Base-by-base conservation (phyloP, 148 eudicot species). In the Vaccinium vitisidaea region DNA sequence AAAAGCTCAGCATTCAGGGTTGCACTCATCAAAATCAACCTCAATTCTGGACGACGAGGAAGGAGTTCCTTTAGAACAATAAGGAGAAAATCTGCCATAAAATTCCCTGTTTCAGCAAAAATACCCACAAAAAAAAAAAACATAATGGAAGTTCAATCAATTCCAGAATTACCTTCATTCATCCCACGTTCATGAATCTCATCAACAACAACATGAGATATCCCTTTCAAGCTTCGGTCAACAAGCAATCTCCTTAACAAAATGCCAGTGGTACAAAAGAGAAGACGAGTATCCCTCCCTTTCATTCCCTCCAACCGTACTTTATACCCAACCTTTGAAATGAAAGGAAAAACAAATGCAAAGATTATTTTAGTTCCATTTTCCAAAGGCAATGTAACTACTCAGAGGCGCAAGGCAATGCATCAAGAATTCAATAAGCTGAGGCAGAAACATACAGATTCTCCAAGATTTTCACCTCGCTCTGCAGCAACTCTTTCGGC, bases 121-220 rank as follows among this genome's bases (percentile, higher is more conserved):
- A 61, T 59, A 81, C 74, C 36, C 61, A 32, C 1, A 32, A 73
- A 76, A 46, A 23, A 11, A 11, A 67, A 5, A 49, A 63, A n/a
- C 12, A 82, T 43, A 82, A 19, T 75, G 50, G 25, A 83, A 43
- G 11, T 53, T 56, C 19, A 50, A 78, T 30, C 52, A 53, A 25
- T 74, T 70, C 63, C 65, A 86, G 36, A 55, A 80, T 75, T 89
- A 96, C 99, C 99, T 95, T 96, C 99, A 90, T 96, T 96, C 99
- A 94, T 96, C 61, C 99, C 99, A 85, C 99, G 98, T 88, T 96
- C 99, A 86, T 96, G 99, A 89, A 96, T 96, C 86, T 96, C 99
- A 89, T 96, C 99, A 54, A 94, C 94, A 87, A 96, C 89, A 49
- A 96, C 99, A 90, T 96, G 95, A 89, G 97, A 90, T 27, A 95